These are phyloP conservation scores for Cryptococcus floricola DNA, from an alignment of 1,284 basidiomycete species.

Conservation along the genomic window DNA sequence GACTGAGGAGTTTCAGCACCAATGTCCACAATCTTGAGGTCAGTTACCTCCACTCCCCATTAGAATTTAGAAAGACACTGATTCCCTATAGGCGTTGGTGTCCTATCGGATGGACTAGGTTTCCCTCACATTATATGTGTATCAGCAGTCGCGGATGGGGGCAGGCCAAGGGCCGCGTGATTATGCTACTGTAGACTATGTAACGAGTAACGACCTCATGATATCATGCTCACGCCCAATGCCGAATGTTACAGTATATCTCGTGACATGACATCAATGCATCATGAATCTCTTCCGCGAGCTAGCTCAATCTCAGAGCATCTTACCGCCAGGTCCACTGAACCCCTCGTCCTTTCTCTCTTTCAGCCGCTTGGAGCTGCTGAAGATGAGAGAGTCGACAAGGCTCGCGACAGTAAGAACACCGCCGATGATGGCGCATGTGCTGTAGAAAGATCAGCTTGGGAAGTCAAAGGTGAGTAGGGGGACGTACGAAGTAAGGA, in stretches of 20 bases:
- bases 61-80: background rate
- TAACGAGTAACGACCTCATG: too few species aligned
- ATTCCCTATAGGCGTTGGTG: constrained; percentile 40
- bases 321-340: constrained; percentile 43
- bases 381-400: constrained; percentile 82
- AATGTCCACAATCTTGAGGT: constrained; percentile 84
- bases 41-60: constrained; percentile 5
- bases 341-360: constrained; percentile 37
- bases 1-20: constrained; percentile 83
- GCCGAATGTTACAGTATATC: too few species aligned
- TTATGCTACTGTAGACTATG: too few species aligned
- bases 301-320: constrained; percentile 25
- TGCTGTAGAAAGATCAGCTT: constrained; percentile 54
- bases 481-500: constrained; percentile 82
- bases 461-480: background rate
- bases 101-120: constrained; percentile 43
- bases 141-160: constrained; percentile 7
- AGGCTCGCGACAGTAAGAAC: constrained; percentile 91
- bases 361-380: constrained; percentile 42
- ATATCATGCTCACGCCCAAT: too few species aligned
- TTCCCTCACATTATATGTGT: too few species aligned
- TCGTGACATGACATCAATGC: too few species aligned
- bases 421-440: constrained; percentile 95
- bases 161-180: too few species aligned
- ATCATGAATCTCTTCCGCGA: too few species aligned